Evolutionary conservation across 176 grass and related monocot genomes (phyloP).

Genomic region (Elymus sibiricus): DNA sequence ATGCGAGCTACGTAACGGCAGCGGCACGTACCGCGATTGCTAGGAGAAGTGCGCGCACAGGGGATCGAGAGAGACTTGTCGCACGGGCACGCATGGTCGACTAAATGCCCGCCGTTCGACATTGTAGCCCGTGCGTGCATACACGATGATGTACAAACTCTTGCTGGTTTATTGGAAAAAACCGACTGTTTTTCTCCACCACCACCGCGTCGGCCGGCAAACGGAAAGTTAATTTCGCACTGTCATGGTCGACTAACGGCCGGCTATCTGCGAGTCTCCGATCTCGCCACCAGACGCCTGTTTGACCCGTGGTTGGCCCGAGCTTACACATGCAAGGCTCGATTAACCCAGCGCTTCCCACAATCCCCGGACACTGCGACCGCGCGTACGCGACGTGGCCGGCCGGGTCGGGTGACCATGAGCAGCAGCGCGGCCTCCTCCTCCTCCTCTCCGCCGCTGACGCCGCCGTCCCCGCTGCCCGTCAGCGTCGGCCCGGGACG

Average conservation of each 20-base stretch:
- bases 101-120: background rate
- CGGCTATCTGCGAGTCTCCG: background rate
- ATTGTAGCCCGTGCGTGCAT: background rate
- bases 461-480: background rate
- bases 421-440: background rate
- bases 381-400: slow-evolving; percentile 14
- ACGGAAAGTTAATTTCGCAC: no score
- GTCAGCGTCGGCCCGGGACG: slow-evolving; percentile 13
- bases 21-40: no score
- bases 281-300: background rate
- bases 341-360: no score
- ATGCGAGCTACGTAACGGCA: no score
- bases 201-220: no score
- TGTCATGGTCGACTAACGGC: no score
- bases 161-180: background rate
- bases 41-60: no score
- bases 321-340: background rate
- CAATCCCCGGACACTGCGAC: no score
- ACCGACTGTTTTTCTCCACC: background rate
- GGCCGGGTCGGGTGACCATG: background rate
- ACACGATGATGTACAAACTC: background rate
- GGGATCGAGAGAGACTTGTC: no score
- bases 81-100: no score
- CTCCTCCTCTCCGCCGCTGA: background rate
- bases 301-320: background rate